Conservation (phyloP, 2,329 filamentous ascomycete genomes). For the Fusarium chuoi region DNA sequence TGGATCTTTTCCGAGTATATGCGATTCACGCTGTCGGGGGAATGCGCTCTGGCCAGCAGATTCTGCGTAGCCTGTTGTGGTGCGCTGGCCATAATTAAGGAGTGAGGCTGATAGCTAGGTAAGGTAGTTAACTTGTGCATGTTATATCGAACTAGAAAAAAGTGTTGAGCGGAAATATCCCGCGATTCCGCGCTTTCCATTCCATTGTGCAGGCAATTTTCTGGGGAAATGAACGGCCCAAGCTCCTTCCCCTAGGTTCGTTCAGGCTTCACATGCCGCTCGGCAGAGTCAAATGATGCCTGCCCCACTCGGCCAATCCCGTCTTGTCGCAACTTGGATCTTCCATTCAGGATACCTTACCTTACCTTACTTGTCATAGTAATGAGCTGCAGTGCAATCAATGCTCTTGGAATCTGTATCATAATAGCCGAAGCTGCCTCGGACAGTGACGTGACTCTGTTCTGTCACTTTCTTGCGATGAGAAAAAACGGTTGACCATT, state of each 20-base stretch:
- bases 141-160: not conserved
- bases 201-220: conserved; percentile 10
- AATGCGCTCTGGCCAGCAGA: conserved; percentile 82
- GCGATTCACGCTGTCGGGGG: conserved; percentile 73
- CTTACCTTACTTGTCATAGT: not conserved
- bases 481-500: conserved; percentile 27
- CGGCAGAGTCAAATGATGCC: conserved; percentile 32
- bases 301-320: conserved; percentile 40
- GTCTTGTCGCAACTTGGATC: conserved; percentile 36
- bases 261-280: conserved; percentile 43
- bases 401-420: conserved; percentile 16
- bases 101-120: not conserved
- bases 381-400: conserved; percentile 15
- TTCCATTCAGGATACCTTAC: conserved; percentile 6
- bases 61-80: conserved; percentile 62
- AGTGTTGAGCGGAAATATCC: conserved; percentile 28
- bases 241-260: conserved; percentile 1
- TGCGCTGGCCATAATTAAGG: conserved; percentile 48
- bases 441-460: conserved; percentile 13
- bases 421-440: conserved; percentile 4
- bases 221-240: conserved; percentile 34
- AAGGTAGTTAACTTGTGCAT: not conserved
- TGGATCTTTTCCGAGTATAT: conserved; percentile 87
- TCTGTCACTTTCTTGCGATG: conserved; percentile 28
- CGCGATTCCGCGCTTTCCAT: conserved; percentile 8